Conservation (phyloP, 192 early-diverging fungal genomes). For the Umbelopsis vinacea region DNA sequence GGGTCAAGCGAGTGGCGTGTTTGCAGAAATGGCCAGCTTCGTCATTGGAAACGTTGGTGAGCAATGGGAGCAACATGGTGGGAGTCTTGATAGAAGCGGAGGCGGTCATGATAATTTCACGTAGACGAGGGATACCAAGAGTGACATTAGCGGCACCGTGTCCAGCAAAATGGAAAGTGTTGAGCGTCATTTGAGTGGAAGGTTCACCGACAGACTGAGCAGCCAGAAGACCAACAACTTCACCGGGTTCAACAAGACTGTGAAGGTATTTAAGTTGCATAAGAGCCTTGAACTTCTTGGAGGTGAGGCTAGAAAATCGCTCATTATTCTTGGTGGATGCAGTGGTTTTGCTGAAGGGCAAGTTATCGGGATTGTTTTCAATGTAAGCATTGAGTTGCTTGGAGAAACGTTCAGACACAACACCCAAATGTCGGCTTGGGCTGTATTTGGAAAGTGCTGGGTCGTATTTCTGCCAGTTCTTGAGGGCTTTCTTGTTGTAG, state of each 20-base stretch:
- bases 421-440: constrained; percentile 85
- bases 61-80: constrained; percentile 87
- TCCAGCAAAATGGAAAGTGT: constrained; percentile 99
- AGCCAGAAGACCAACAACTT: constrained; percentile 96
- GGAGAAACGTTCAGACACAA: constrained; percentile 88
- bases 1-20: constrained; percentile 71
- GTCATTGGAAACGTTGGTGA: constrained; percentile 64
- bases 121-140: constrained; percentile 98
- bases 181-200: constrained; percentile 99
- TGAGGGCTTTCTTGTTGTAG: constrained; percentile 78
- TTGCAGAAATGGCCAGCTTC: constrained; percentile 69
- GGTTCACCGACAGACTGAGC: constrained; percentile 99
- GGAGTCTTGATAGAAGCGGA: constrained; percentile 90
- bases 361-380: constrained; percentile 72
- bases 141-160: constrained; percentile 99
- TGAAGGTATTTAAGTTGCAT: constrained; percentile 97
- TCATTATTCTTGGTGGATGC: constrained; percentile 57
- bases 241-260: constrained; percentile 95
- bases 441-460: constrained; percentile 81
- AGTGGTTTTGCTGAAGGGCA: constrained; percentile 57
- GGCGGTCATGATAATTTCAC: constrained; percentile 99
- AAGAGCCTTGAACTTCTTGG: constrained; percentile 83
- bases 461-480: constrained; percentile 72
- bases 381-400: constrained; percentile 66
- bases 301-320: constrained; percentile 58